A percentile compares a stretch with the other conserved stretches of the same genome.
These are phyloP conservation scores for Luffa acutangula DNA, from an alignment of 306 rosid genomes.

Conservation along the genomic window DNA sequence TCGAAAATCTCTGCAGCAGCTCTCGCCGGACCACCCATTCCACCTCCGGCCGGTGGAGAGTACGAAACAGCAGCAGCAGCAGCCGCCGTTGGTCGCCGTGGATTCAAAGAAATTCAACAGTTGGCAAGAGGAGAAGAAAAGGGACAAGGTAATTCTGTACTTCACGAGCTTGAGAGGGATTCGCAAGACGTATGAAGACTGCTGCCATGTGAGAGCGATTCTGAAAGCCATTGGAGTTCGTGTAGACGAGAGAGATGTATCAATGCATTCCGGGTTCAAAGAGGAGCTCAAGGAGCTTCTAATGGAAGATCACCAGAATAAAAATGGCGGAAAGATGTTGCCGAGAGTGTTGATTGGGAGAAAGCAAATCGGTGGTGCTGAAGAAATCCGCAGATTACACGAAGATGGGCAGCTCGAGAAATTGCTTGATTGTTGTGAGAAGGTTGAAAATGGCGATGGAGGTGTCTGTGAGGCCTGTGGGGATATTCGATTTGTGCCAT, in stretches of 20 bases:
- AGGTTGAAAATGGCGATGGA: conserved; percentile 19
- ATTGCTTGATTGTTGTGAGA: conserved; percentile 47
- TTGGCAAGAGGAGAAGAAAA: conserved; percentile 23
- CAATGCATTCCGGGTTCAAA: conserved; percentile 83
- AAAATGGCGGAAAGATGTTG: conserved; percentile 31
- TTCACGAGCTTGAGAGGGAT: conserved; percentile 78
- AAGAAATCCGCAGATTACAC: conserved; percentile 54
- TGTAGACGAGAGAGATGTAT: conserved; percentile 80
- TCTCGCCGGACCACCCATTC: conserved; percentile 17
- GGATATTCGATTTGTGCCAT: conserved; percentile 81
- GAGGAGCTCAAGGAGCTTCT: conserved; percentile 65
- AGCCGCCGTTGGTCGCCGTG: background rate
- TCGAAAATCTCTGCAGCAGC: conserved; percentile 37
- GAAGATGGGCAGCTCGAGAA: conserved; percentile 81
- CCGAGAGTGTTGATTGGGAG: conserved; percentile 70
- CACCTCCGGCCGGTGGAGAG: conserved; percentile 4
- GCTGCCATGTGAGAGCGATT: conserved; percentile 59
- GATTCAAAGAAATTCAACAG: conserved; percentile 7
- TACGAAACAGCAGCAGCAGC: background rate
- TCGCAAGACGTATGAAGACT: conserved; percentile 82
- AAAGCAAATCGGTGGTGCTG: conserved; percentile 67
- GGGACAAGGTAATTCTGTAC: conserved; percentile 46
- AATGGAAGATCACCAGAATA: conserved; percentile 17
- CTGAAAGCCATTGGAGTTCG: conserved; percentile 46
- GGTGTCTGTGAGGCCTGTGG: conserved; percentile 79